Percentiles rank a stretch among this genome's conserved stretches.
These are phyloP conservation scores for Erigeron canadensis DNA, from an alignment of 129 eudicot genomes.

Conservation along the genomic window DNA sequence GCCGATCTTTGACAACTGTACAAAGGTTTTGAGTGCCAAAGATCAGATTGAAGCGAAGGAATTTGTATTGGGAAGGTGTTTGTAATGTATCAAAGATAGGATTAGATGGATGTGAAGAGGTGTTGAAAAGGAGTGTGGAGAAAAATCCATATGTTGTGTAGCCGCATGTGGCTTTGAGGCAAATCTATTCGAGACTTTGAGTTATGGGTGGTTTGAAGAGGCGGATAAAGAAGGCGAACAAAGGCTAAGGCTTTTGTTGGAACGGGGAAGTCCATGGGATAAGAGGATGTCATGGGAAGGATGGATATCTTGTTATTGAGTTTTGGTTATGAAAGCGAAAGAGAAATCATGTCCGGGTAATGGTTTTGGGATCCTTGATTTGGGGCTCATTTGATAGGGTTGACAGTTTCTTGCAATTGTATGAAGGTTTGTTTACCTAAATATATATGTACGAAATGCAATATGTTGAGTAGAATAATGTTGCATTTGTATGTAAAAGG, in stretches of 20 bases:
- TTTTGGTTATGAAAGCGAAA: conserved; percentile 62
- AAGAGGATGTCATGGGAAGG: conserved; percentile 87
- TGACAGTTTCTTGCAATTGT: not conserved
- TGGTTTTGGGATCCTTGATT: conserved; percentile 62
- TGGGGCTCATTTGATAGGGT: conserved; percentile 55
- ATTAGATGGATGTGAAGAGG: conserved; percentile 45
- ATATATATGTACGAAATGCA: not conserved
- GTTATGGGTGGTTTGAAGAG: conserved; percentile 60
- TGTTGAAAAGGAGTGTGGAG: conserved; percentile 40
- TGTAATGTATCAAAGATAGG: conserved; percentile 33
- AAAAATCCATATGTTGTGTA: conserved; percentile 75
- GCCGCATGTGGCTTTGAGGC: conserved; percentile 58
- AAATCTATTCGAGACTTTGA: conserved; percentile 60
- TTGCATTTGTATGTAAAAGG: not conserved
- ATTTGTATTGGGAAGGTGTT: conserved; percentile 71
- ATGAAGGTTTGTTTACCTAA: not conserved
- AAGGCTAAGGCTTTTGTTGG: conserved; percentile 55
- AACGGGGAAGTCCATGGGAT: conserved; percentile 92
- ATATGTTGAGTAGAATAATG: not conserved
- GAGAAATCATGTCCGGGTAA: conserved; percentile 67
- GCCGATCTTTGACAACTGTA: conserved; percentile 62
- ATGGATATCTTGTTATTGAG: conserved; percentile 79
- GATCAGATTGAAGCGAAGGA: conserved; percentile 60
- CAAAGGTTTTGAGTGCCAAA: conserved; percentile 40
- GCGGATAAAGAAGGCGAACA: conserved; percentile 53